These are phyloP conservation scores for Croton laevigatus DNA, from an alignment of 441 rosid species.

Conservation along the genomic window DNA sequence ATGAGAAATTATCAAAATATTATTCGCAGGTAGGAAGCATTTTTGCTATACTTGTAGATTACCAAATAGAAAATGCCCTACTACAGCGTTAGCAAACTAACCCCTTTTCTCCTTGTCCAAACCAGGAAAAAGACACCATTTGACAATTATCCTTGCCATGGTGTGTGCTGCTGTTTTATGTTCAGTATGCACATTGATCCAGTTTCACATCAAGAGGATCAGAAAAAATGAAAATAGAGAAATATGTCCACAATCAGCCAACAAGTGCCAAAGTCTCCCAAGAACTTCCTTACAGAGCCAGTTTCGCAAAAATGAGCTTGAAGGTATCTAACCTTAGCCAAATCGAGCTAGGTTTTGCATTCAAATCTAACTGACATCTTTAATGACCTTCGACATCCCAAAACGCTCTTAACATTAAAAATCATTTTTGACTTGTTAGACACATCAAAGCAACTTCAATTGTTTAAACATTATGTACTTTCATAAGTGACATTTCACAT, in stretches of 20 bases:
- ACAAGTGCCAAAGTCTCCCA: constrained; percentile 17
- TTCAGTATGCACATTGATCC: constrained; percentile 16
- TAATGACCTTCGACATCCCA: background rate
- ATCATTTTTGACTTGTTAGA: background rate
- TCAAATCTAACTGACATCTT: background rate
- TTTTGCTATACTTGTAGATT: background rate
- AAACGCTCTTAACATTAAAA: background rate
- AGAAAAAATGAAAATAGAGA: constrained; percentile 13
- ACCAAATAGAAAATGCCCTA: background rate
- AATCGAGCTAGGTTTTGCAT: background rate
- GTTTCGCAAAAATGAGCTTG: constrained; percentile 19
- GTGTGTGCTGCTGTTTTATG: constrained; percentile 22
- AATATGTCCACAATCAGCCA: constrained; percentile 14
- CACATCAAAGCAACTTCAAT: background rate
- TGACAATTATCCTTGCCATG: constrained; percentile 19
- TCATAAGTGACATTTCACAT: background rate
- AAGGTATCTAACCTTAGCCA: constrained; percentile 16
- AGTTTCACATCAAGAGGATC: constrained; percentile 24
- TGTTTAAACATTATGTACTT: background rate
- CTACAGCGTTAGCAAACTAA: constrained; percentile 1
- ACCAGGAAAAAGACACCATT: constrained; percentile 23
- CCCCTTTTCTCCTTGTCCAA: constrained; percentile 3
- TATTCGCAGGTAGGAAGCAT: background rate
- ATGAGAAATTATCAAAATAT: background rate
- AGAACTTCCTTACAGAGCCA: constrained; percentile 19